phyloP scores from a whole-genome alignment of 2,329 filamentous ascomycete genomes.

The Botryotinia calthae region DNA sequence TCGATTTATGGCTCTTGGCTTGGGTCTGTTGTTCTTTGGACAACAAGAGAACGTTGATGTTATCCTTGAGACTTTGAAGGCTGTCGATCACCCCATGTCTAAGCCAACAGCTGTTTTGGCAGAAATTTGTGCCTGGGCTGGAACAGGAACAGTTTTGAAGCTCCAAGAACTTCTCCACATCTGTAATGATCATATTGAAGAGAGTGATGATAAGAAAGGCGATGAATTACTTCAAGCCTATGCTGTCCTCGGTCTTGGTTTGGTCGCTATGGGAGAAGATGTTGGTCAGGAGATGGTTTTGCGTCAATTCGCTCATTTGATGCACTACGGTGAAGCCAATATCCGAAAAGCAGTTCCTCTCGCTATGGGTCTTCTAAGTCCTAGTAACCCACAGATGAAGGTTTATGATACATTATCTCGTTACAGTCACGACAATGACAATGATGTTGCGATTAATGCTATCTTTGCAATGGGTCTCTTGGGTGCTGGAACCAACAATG shows the following conservation, averaged over 20 bases:
- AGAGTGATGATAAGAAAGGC: slow-evolving; percentile 89
- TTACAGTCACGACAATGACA: slow-evolving; percentile 98
- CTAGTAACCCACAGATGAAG: slow-evolving; percentile 99
- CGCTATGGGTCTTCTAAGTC: slow-evolving; percentile 93
- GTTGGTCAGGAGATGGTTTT: slow-evolving; percentile 98
- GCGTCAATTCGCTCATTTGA: slow-evolving; percentile 93
- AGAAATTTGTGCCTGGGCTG: slow-evolving; percentile 97
- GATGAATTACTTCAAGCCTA: slow-evolving; percentile 96
- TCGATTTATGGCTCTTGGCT: slow-evolving; percentile 88
- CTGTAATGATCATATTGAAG: slow-evolving; percentile 96
- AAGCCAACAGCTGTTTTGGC: slow-evolving; percentile 93
- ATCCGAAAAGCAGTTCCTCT: slow-evolving; percentile 94
- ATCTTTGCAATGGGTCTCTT: slow-evolving; percentile 99
- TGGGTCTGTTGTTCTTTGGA: slow-evolving; percentile 92
- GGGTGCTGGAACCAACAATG: slow-evolving; percentile 97
- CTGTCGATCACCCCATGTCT: slow-evolving; percentile 93
- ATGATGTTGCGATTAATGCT: slow-evolving; percentile 95
- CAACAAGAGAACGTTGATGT: slow-evolving; percentile 99
- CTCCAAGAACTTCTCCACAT: slow-evolving; percentile 96
- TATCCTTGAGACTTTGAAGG: slow-evolving; percentile 93
- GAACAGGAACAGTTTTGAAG: slow-evolving; percentile 94
- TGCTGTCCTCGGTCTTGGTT: slow-evolving; percentile 86
- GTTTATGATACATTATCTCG: slow-evolving; percentile 96
- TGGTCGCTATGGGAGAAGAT: slow-evolving; percentile 98
- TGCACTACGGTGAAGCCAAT: slow-evolving; percentile 98